Percentiles rank a stretch among this genome's conserved stretches.
phyloP scores from a whole-genome alignment of 768 basidiomycete species.

The Pulveroboletus frians region DNA sequence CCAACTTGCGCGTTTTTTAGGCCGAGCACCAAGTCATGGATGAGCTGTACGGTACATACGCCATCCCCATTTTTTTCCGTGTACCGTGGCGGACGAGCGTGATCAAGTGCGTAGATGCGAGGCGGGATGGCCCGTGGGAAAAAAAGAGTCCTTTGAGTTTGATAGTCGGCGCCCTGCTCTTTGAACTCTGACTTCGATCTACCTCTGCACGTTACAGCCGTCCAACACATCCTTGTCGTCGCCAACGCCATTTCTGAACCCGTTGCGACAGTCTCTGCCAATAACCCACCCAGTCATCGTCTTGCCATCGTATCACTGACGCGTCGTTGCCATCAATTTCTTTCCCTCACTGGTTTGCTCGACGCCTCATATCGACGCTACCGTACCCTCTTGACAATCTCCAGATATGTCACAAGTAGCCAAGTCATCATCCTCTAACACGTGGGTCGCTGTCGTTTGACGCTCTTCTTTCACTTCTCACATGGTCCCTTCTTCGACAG shows the following conservation, averaged over 20 bases:
- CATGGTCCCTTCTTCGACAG: slow-evolving; percentile 11
- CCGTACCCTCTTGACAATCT: slow-evolving; percentile 6
- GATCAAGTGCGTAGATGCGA: too few species aligned
- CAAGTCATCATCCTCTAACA: slow-evolving; percentile 30
- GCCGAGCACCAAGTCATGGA: too few species aligned
- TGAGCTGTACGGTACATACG: too few species aligned
- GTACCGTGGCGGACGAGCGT: not conserved
- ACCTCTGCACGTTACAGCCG: slow-evolving; percentile 12
- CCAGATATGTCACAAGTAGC: slow-evolving; percentile 29
- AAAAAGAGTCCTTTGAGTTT: slow-evolving; percentile 22
- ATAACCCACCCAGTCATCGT: slow-evolving; percentile 13
- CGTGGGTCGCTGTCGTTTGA: slow-evolving; percentile 15
- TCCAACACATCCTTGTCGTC: slow-evolving; percentile 9
- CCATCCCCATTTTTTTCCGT: not conserved
- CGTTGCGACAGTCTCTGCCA: slow-evolving; percentile 10
- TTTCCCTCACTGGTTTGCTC: slow-evolving; percentile 7
- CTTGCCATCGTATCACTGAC: slow-evolving; percentile 17
- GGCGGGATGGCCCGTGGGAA: slow-evolving; percentile 24
- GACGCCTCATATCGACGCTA: slow-evolving; percentile 12
- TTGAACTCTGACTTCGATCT: slow-evolving; percentile 31
- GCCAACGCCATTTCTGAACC: slow-evolving; percentile 9
- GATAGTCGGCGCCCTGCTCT: slow-evolving; percentile 19
- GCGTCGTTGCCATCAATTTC: slow-evolving; percentile 21
- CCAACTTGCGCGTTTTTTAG: too few species aligned
- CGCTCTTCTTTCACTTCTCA: not conserved